Evolutionary conservation across 129 eudicot genomes (phyloP), one percentile per base, ranked within the genome.

Genomic region (Smallanthus sonchifolius): DNA sequence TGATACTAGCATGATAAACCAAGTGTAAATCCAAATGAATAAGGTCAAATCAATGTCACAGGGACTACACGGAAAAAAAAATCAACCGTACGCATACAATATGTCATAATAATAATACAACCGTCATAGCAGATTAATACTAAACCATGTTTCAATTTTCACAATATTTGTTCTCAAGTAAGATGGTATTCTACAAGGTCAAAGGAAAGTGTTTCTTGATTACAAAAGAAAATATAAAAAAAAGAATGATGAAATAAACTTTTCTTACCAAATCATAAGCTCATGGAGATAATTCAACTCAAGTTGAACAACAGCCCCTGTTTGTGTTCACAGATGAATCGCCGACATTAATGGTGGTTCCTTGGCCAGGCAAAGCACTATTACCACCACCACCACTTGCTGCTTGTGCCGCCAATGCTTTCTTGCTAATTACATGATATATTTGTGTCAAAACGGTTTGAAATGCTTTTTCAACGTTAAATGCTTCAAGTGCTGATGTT

Each of bases 401-500:
- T 84, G 83, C 86, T 70, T 87, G 91, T 5, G 96, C 91, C 59
- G 95, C 97, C 78, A 91, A 79, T 17, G 97, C 91, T 66, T 91
- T 91, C 91, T 88, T 91, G 86, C 93, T 91, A 28, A 91, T 45
- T 17, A 91, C 74, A 56, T 84, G 94, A 44, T 91, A 88, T 43
- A 91, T 91, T 49, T 91, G 91, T 4, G 95, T 77, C 67, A 91
- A 80, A 57, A 91, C 80, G 3, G 89, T 86, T 74, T 88, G 94
- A 67, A 91, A 91, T 20, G 97, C 97, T 82, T 84, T 86, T 44
- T 91, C 97, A 2, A 91, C 80, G 17, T 87, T 91, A 40, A 20
- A 5, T 51, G 97, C 95, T 84, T 91, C 95, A 37, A 91, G 84
- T 36, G 97, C 97, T 11, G 97, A 91, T 17, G 96, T 89, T 75